Evolutionary conservation across 208 protist species (phyloP), one percentile per base, ranked within the genome.

Genomic region (Crithidia brevicula): DNA sequence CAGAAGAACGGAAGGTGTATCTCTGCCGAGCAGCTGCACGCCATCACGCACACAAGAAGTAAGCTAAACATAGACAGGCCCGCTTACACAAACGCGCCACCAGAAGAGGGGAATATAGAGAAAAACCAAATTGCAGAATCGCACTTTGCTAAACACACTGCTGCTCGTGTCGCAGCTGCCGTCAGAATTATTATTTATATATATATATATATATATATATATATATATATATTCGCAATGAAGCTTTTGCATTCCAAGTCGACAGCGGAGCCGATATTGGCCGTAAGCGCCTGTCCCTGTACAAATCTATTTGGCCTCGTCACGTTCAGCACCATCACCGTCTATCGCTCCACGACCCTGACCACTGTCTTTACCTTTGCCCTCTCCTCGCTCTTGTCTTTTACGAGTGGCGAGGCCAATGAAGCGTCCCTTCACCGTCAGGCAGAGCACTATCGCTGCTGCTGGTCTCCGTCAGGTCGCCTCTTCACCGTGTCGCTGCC

Each of bases 281-380:
- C 90, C 9, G 81, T 86, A 20, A 89, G 83, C 6, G 81, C 90
- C 27, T 95, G 90, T 61, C 87, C 74, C 11, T 86, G 76, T 47
- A 89, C 91, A 68, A 90, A 95, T 47, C 66, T 95, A 0, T 78
- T 95, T 22, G 87, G 83, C 33, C 67, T 95, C 63, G 85, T 92
- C 33, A 93, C 90, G 20, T 47, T 43, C 15, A 80, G 67, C 23
- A 45, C 75, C 15, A 61, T 90, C 22, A 70, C 78, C 16, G 77
- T 95, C 23, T 95, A 91, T 61, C 90, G 90, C 65, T 87, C 86
- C 36, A 92, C 90, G 23, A 92, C 85, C 7, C 74, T 93, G 27
- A 91, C 86, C 22, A 79, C 79, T 1, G 77, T 95, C 16, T 81
- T 74, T 23, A 78, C 67, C 31, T 70, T 88, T n/a, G n/a, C 79